These are phyloP conservation scores for Abelmoschus esculentus DNA, from an alignment of 345 rosid species.

Conservation along the genomic window DNA sequence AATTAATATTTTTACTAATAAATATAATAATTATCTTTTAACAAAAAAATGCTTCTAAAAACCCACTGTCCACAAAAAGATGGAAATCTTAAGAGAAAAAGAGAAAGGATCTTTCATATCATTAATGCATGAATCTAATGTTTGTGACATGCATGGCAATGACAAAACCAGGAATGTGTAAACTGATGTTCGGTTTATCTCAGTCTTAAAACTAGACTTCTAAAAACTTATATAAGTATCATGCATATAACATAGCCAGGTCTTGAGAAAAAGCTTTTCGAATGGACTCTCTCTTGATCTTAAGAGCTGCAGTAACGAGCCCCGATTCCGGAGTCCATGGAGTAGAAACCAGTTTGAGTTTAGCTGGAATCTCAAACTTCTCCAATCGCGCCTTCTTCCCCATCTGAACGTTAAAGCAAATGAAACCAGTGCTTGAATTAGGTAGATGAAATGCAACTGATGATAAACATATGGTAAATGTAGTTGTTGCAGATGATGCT, in stretches of 20 bases:
- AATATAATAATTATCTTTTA: too few relatives aligned
- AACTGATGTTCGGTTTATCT: too few relatives aligned
- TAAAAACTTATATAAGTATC: conserved; percentile 7
- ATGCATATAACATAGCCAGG: conserved; percentile 58
- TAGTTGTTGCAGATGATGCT: background rate
- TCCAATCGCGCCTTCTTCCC: conserved; percentile 64
- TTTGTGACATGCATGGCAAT: background rate
- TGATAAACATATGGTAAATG: background rate
- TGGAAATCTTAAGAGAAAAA: too few relatives aligned
- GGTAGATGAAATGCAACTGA: background rate
- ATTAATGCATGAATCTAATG: background rate
- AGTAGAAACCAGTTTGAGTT: conserved; percentile 63
- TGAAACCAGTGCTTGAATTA: too few relatives aligned
- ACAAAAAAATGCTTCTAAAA: too few relatives aligned
- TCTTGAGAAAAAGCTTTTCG: conserved; percentile 69
- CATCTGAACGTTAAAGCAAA: conserved; percentile 31
- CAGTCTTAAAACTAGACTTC: background rate
- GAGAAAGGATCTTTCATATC: too few relatives aligned
- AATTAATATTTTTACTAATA: too few relatives aligned
- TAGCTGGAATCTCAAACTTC: conserved; percentile 91
- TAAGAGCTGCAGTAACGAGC: conserved; percentile 84
- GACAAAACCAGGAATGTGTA: background rate
- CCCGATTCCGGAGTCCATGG: conserved; percentile 98
- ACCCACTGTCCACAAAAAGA: too few relatives aligned
- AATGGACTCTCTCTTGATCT: conserved; percentile 73